These are phyloP conservation scores for Mesostigma viride DNA, from an alignment of 139 green algal species.

Conservation along the genomic window DNA sequence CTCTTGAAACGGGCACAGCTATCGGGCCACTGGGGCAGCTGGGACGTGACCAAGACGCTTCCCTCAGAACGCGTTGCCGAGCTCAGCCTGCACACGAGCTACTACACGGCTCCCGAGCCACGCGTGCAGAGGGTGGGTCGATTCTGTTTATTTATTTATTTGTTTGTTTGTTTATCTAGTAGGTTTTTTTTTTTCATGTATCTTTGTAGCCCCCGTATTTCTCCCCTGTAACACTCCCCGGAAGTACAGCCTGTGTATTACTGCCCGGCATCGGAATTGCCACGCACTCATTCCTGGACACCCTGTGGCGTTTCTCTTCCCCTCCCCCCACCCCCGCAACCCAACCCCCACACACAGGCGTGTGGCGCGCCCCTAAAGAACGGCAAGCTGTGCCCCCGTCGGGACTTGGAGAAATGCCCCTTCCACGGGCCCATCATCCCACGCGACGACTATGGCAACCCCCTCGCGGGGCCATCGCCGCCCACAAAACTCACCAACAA, in stretches of 20 bases:
- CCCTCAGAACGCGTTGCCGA: conserved; percentile 19
- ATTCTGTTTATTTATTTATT: no score
- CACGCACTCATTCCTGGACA: no score
- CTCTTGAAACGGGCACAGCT: no score
- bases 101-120: conserved; percentile 19
- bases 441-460: conserved; percentile 14
- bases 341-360: not conserved
- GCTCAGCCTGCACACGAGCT: conserved; percentile 11
- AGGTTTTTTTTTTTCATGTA: no score
- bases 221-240: no score
- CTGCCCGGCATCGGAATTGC: no score
- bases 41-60: conserved; percentile 10
- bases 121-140: no score
- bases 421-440: conserved; percentile 25
- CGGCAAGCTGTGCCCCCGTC: conserved; percentile 19
- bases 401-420: conserved; percentile 20
- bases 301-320: no score
- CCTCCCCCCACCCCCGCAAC: no score
- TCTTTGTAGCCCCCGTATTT: no score
- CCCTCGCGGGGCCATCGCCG: not conserved
- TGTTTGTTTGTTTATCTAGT: no score
- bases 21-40: conserved; percentile 26
- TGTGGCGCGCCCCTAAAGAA: conserved; percentile 19
- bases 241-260: no score
- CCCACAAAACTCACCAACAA: not conserved